Base-by-base conservation (phyloP, 1,139 yeast species). In the Suhomyces kunorum region DNA sequence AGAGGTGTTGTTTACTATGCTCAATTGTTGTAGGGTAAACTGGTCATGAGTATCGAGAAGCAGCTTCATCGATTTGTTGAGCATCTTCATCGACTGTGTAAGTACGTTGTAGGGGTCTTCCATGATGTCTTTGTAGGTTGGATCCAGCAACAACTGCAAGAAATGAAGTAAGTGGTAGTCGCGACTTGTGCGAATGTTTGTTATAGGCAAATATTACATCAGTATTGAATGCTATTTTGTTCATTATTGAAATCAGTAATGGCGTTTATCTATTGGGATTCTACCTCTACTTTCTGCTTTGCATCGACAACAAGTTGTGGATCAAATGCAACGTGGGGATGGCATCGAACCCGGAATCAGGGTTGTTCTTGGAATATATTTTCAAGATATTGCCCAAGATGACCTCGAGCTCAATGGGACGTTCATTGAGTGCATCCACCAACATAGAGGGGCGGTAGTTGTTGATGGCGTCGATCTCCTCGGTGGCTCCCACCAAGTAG, bases 351-450 rank as follows among this genome's bases (percentile, higher is more conserved):
- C 13, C 36, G 42, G 9, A 34, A 6, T 34, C 47, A 5, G 44
- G 42, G 20, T 44, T 40, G 14, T 47, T 37, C 6, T 36, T 36
- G 5, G 41, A 25, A 39, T 51, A 53, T 12, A 51, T 50, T 11
- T 37, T 39, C 20, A 61, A 40, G 26, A 60, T 48, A 38, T 59
- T 61, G 4, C 63, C 66, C 41, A 61, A 48, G 24, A 62, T 61
- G 16, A 78, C 80, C 54, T 84, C 89, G 38, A 82, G 63, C 59
- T 87, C 95, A 54, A 84, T 73, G 43, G 81, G 80, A 52, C 83
- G 84, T 15, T 80, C 80, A 59, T 83, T 83, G 43, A 85, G 74
- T 22, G 75, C 68, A 58, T 85, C 95, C 11, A 85, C 80, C 49
- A 80, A 73, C 89, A 83, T 84, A 14, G 89, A 82, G 1, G 92